phyloP scores from a whole-genome alignment of 495 filamentous ascomycete species.

The Clavariopsis aquatica region DNA sequence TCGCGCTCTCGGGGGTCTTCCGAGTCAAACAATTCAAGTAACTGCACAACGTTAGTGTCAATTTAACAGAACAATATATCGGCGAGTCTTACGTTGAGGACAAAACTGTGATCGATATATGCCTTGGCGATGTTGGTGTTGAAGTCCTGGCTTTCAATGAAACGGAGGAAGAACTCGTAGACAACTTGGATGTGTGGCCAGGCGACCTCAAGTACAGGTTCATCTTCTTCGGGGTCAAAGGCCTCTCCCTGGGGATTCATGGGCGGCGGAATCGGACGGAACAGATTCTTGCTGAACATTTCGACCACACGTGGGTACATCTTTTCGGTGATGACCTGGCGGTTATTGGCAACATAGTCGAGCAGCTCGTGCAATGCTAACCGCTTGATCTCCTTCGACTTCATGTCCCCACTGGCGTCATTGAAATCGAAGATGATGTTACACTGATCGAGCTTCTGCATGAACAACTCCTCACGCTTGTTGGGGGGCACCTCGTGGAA shows the following conservation, averaged over 20 bases:
- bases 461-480: conserved; percentile 93
- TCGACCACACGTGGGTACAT: conserved; percentile 99
- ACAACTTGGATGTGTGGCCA: conserved; percentile 99
- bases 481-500: conserved; percentile 98
- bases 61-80: background rate
- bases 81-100: conserved; percentile 67
- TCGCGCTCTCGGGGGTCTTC: conserved; percentile 97
- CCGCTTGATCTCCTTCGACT: conserved; percentile 99
- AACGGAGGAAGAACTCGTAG: conserved; percentile 98
- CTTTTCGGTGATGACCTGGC: conserved; percentile 95
- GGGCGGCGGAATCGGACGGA: conserved; percentile 93
- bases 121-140: conserved; percentile 99
- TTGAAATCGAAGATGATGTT: conserved; percentile 99
- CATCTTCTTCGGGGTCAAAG: conserved; percentile 98
- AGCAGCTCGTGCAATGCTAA: conserved; percentile 93
- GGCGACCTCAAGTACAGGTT: conserved; percentile 95
- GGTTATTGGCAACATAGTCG: conserved; percentile 98
- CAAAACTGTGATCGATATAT: conserved; percentile 97
- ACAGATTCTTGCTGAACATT: conserved; percentile 99
- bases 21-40: conserved; percentile 98
- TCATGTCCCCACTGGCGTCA: conserved; percentile 97
- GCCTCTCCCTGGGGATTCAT: conserved; percentile 98
- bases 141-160: conserved; percentile 99
- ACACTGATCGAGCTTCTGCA: conserved; percentile 99
- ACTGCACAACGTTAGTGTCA: conserved; percentile 46